Evolutionary conservation across 1,284 basidiomycete species (phyloP).

Genomic region (Testicularia cyperi): DNA sequence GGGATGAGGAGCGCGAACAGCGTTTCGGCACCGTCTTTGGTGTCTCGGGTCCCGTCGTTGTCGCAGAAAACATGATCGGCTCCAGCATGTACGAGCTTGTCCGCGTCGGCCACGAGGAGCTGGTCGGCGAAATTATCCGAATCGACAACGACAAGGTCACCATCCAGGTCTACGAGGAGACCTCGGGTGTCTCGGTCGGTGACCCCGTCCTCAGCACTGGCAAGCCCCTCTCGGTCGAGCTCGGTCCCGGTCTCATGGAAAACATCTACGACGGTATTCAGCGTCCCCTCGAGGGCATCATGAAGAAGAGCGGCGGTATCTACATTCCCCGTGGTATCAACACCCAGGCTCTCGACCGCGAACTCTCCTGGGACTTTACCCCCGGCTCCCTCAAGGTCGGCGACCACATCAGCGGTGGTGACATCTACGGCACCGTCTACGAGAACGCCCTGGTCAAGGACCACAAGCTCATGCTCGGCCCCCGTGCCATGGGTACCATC

Average conservation of each 20-base stretch:
- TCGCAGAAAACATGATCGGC: conserved; percentile 60
- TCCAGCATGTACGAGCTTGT: conserved; percentile 60
- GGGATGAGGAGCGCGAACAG: conserved; percentile 57
- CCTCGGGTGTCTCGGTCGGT: conserved; percentile 78
- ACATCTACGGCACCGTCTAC: conserved; percentile 91
- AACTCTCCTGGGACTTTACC: conserved; percentile 91
- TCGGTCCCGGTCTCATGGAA: conserved; percentile 95
- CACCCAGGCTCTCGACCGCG: conserved; percentile 88
- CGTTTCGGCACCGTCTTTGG: conserved; percentile 54
- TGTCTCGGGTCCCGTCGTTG: conserved; percentile 59
- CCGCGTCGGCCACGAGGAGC: conserved; percentile 58
- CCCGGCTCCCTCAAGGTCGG: conserved; percentile 74
- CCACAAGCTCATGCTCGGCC: conserved; percentile 95
- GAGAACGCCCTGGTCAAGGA: conserved; percentile 95
- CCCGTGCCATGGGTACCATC: conserved; percentile 90
- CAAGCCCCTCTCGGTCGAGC: conserved; percentile 94
- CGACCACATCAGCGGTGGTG: conserved; percentile 94
- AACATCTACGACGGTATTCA: conserved; percentile 81
- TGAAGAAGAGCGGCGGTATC: conserved; percentile 93
- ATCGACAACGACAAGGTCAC: conserved; percentile 67
- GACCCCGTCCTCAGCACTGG: conserved; percentile 96
- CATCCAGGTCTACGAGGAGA: conserved; percentile 97
- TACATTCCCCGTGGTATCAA: conserved; percentile 95
- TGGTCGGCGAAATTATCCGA: conserved; percentile 59
- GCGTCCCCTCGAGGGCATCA: conserved; percentile 73